Evolutionary conservation across 345 rosid genomes (phyloP).

Genomic region (Erysimum cheiranthoides): DNA sequence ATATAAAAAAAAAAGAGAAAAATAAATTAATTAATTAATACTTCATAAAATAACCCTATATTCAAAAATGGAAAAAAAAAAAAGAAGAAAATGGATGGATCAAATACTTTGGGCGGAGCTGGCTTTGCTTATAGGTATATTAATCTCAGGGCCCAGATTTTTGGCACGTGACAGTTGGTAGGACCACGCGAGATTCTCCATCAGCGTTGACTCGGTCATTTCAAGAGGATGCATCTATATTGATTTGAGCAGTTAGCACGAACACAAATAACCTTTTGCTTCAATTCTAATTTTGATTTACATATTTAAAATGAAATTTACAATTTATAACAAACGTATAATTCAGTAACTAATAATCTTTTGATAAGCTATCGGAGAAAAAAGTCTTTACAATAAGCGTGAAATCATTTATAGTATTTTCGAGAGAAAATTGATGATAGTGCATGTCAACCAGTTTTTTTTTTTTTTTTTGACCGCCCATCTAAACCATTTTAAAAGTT

Average conservation of each 20-base stretch:
- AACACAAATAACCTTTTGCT: background rate
- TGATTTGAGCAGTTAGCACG: background rate
- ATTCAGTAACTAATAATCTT: background rate
- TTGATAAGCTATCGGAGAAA: background rate
- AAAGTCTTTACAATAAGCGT: background rate
- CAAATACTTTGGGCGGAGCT: constrained; percentile 41
- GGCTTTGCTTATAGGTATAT: constrained; percentile 30
- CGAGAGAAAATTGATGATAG: background rate
- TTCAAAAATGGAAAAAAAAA: constrained; percentile 12
- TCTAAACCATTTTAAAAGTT: background rate
- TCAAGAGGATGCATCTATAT: constrained; percentile 30
- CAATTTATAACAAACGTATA: background rate
- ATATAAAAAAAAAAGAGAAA: background rate
- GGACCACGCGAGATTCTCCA: constrained; percentile 36
- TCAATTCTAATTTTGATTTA: too few relatives aligned
- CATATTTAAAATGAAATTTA: background rate
- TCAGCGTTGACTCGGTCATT: constrained; percentile 43
- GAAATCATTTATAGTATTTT: background rate
- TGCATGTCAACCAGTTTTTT: background rate
- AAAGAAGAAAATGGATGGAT: constrained; percentile 42
- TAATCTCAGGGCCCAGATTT: constrained; percentile 40
- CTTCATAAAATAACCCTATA: background rate
- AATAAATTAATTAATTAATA: background rate
- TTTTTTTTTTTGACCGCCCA: too few relatives aligned
- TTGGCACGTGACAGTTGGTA: constrained; percentile 38